Evolutionary conservation across 805 yeast genomes (phyloP).

Genomic region (Sugiyamaella marilandica): DNA sequence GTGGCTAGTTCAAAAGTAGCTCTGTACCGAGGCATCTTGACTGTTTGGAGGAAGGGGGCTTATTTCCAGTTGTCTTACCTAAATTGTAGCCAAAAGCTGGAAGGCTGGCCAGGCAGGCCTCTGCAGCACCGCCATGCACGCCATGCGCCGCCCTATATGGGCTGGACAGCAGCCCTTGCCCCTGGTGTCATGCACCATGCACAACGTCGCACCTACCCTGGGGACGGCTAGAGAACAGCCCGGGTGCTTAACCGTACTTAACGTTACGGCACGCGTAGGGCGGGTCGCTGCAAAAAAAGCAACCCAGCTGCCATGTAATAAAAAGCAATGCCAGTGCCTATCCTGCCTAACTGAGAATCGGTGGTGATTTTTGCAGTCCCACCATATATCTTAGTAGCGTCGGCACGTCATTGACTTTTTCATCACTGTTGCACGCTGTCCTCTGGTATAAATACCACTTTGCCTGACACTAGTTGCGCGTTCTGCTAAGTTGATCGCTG

Average conservation of each 20-base stretch:
- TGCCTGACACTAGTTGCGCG: constrained; percentile 43
- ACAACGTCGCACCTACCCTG: neutral
- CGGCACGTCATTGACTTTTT: neutral
- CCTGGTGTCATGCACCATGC: neutral
- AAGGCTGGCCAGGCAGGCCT: too few relatives aligned
- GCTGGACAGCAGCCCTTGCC: neutral
- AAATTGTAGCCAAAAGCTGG: too few relatives aligned
- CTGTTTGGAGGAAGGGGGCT: too few relatives aligned
- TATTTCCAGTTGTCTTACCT: too few relatives aligned
- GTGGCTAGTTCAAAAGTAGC: too few relatives aligned
- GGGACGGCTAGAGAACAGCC: neutral
- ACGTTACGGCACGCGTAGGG: constrained; percentile 6
- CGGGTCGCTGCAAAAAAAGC: neutral
- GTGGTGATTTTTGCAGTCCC: neutral
- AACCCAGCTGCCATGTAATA: neutral
- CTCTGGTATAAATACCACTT: constrained; percentile 57
- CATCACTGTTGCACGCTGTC: constrained; percentile 29
- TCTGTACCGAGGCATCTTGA: too few relatives aligned
- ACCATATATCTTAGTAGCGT: neutral
- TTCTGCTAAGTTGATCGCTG: too few relatives aligned
- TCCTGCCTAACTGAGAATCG: neutral
- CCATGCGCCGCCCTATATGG: too few relatives aligned
- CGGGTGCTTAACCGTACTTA: constrained; percentile 3
- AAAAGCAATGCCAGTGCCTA: neutral
- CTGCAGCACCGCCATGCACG: too few relatives aligned